These are phyloP conservation scores for Pontederia crassipes DNA, from an alignment of 176 grass and related monocot species.

Conservation along the genomic window DNA sequence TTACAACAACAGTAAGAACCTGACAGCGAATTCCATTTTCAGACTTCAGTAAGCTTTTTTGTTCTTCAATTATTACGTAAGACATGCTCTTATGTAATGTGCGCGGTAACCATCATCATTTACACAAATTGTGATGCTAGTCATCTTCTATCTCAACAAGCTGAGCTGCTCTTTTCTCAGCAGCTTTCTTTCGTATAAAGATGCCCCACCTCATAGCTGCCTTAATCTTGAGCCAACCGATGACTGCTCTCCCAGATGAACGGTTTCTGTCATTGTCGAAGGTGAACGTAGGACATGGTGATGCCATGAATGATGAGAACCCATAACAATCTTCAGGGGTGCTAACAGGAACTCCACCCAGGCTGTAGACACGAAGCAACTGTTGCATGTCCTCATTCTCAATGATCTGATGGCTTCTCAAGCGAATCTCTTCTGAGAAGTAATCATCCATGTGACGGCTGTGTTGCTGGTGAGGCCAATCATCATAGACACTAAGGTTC, in stretches of 20 bases:
- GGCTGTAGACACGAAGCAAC: conserved; percentile 56
- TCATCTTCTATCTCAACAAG: conserved; percentile 89
- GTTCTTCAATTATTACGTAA: no score
- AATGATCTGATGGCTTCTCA: conserved; percentile 75
- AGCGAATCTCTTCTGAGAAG: conserved; percentile 80
- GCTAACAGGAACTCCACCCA: conserved; percentile 38
- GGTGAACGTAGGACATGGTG: conserved; percentile 36
- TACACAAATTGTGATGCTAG: no score
- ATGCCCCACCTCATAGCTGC: conserved; percentile 97
- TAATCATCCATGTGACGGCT: conserved; percentile 41
- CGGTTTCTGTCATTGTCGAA: conserved; percentile 40
- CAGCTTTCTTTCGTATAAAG: conserved; percentile 88
- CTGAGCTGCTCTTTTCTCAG: conserved; percentile 83
- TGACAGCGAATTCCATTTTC: no score
- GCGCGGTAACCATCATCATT: no score
- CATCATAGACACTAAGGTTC: conserved; percentile 30
- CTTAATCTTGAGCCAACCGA: conserved; percentile 98
- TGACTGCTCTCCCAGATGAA: conserved; percentile 71
- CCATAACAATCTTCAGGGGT: conserved; percentile 32
- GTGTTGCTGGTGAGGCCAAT: conserved; percentile 32
- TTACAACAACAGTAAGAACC: no score
- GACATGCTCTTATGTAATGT: no score
- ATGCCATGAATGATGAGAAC: conserved; percentile 37
- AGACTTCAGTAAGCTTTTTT: no score
- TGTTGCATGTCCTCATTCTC: conserved; percentile 98